A percentile compares a stretch with the other conserved stretches of the same genome.
Conservation (phyloP, 2,329 filamentous ascomycete genomes). For the Alternaria solani region DNA sequence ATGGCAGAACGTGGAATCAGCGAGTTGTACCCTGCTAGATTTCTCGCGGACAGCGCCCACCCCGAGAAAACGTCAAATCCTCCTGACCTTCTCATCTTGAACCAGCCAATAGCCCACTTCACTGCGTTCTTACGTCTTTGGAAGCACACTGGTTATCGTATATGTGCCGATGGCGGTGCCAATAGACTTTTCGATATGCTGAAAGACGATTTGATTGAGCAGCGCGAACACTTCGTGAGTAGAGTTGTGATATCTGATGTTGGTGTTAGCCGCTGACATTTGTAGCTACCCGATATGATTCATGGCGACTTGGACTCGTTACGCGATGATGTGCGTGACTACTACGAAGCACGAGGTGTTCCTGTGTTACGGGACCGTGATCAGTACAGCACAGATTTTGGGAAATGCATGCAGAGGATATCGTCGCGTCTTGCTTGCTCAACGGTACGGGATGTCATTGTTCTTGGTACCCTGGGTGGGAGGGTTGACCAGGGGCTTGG, state of each 20-base stretch:
- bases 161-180: constrained; percentile 92
- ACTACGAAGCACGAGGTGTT: constrained; percentile 70
- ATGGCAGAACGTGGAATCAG: constrained; percentile 26
- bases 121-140: constrained; percentile 60
- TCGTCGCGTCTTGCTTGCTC: constrained; percentile 49
- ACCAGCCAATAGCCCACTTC: constrained; percentile 55
- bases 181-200: constrained; percentile 72
- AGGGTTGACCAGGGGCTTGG: constrained; percentile 92
- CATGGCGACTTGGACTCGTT: constrained; percentile 94
- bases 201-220: constrained; percentile 29
- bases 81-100: constrained; percentile 56
- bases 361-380: constrained; percentile 75
- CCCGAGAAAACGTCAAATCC: constrained; percentile 25
- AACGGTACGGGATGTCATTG: constrained; percentile 69
- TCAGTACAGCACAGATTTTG: constrained; percentile 90
- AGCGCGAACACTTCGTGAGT: constrained; percentile 44
- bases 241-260: not conserved
- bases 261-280: constrained; percentile 18
- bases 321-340: constrained; percentile 65
- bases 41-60: constrained; percentile 32
- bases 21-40: constrained; percentile 36
- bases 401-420: constrained; percentile 75
- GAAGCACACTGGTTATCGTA: constrained; percentile 65
- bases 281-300: constrained; percentile 65
- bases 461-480: constrained; percentile 85